phyloP scores from a whole-genome alignment of 2,329 filamentous ascomycete species.

The Chaetoscypha palmicola region DNA sequence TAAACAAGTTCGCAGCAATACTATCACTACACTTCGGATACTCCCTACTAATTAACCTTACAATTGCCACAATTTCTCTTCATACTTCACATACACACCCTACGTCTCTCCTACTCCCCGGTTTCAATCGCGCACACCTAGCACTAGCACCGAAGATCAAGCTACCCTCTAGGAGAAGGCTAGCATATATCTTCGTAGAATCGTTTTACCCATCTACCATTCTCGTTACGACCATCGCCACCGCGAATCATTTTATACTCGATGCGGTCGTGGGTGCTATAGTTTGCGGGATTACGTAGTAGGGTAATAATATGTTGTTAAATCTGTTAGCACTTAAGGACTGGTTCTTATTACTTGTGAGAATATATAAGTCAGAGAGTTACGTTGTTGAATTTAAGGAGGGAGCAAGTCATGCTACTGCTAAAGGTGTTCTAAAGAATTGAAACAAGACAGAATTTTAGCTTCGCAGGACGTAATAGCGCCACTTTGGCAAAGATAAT shows the following conservation, averaged over 20 bases:
- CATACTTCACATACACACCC: constrained; percentile 44
- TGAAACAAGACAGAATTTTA: no score
- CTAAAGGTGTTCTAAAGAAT: no score
- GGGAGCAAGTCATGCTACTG: no score
- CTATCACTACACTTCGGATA: constrained; percentile 71
- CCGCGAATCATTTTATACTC: constrained; percentile 57
- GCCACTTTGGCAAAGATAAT: no score
- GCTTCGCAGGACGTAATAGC: no score
- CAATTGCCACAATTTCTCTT: constrained; percentile 59
- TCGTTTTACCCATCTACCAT: constrained; percentile 59
- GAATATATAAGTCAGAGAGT: constrained; percentile 53
- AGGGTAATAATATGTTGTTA: constrained; percentile 43
- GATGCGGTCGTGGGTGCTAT: constrained; percentile 58
- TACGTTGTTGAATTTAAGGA: not conserved
- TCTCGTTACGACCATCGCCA: constrained; percentile 51
- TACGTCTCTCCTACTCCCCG: constrained; percentile 27
- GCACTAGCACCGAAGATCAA: constrained; percentile 30
- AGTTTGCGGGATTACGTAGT: constrained; percentile 55
- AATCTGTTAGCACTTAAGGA: constrained; percentile 59
- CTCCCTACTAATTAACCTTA: constrained; percentile 64
- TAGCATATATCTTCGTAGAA: constrained; percentile 44
- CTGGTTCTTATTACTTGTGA: constrained; percentile 53
- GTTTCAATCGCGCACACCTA: constrained; percentile 27
- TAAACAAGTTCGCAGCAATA: constrained; percentile 73
- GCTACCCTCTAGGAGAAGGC: constrained; percentile 44